Conservation (phyloP, 345 rosid genomes). For the Pistacia atlantica region DNA sequence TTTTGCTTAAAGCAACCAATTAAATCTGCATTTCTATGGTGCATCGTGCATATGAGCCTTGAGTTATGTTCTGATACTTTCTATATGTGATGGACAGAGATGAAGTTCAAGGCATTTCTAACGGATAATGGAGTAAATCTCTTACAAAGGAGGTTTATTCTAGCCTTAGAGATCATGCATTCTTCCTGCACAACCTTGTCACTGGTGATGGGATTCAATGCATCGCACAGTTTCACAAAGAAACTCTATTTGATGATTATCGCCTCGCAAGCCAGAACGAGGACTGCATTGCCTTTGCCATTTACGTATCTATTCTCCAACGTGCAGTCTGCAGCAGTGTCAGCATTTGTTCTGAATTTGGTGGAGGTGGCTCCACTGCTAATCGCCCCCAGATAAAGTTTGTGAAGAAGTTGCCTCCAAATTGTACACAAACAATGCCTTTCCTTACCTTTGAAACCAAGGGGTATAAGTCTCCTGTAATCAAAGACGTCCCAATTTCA, state of each 20-base stretch:
- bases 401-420: conserved; percentile 87
- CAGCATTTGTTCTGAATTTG: conserved; percentile 72
- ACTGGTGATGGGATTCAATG: conserved; percentile 82
- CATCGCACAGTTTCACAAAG: conserved; percentile 83
- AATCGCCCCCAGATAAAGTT: conserved; percentile 82
- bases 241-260: conserved; percentile 85
- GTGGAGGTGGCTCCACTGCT: conserved; percentile 49
- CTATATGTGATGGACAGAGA: conserved; percentile 16
- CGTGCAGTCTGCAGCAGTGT: conserved; percentile 90
- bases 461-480: conserved; percentile 89
- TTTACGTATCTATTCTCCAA: conserved; percentile 78
- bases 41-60: background rate
- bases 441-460: conserved; percentile 93
- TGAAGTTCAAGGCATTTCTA: conserved; percentile 95
- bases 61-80: background rate
- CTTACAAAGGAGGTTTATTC: conserved; percentile 78
- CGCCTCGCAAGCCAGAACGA: conserved; percentile 92
- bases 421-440: conserved; percentile 87
- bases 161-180: conserved; percentile 73
- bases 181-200: conserved; percentile 90
- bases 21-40: background rate
- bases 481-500: conserved; percentile 90
- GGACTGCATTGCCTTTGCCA: conserved; percentile 78
- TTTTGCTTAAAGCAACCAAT: too few relatives aligned
- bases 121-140: conserved; percentile 81